Evolutionary conservation across 2,329 filamentous ascomycete species (phyloP).

Genomic region (Sporothrix pseudoabietina): DNA sequence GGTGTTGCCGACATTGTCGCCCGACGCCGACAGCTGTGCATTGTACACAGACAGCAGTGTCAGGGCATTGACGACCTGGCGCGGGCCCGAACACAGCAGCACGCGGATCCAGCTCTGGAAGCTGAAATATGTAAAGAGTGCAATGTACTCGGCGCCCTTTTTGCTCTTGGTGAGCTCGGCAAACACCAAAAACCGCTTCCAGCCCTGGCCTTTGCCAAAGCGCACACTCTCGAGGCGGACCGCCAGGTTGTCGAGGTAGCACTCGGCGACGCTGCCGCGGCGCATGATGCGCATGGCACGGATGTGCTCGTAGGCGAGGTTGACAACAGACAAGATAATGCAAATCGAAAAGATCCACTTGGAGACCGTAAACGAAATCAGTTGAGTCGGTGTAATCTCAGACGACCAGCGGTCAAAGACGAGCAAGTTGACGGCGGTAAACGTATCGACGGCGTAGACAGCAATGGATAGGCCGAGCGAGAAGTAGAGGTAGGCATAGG

Average conservation of each 20-base stretch:
- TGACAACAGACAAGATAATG: constrained; percentile 86
- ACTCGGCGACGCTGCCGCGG: constrained; percentile 83
- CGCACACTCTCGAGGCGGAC: constrained; percentile 82
- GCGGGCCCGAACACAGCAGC: constrained; percentile 86
- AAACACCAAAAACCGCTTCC: constrained; percentile 89
- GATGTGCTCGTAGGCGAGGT: constrained; percentile 78
- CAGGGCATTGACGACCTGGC: constrained; percentile 86
- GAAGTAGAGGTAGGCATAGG: constrained; percentile 83
- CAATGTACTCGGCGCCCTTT: constrained; percentile 87
- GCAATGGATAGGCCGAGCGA: constrained; percentile 76
- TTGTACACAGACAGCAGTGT: constrained; percentile 84
- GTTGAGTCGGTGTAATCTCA: constrained; percentile 68
- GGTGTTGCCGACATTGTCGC: constrained; percentile 59
- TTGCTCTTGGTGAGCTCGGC: constrained; percentile 87
- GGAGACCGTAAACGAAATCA: constrained; percentile 74
- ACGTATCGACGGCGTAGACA: constrained; percentile 88
- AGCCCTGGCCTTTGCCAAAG: constrained; percentile 74
- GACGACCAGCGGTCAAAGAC: constrained; percentile 88
- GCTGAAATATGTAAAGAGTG: constrained; percentile 85
- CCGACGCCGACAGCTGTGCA: constrained; percentile 67
- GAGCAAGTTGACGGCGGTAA: constrained; percentile 88
- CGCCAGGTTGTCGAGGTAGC: constrained; percentile 85
- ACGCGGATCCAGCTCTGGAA: constrained; percentile 81
- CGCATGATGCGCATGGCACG: constrained; percentile 79
- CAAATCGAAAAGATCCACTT: constrained; percentile 96